Evolutionary conservation across 768 basidiomycete genomes (phyloP), one percentile per base, ranked within the genome.

Genomic region (Kondoa subrosea): DNA sequence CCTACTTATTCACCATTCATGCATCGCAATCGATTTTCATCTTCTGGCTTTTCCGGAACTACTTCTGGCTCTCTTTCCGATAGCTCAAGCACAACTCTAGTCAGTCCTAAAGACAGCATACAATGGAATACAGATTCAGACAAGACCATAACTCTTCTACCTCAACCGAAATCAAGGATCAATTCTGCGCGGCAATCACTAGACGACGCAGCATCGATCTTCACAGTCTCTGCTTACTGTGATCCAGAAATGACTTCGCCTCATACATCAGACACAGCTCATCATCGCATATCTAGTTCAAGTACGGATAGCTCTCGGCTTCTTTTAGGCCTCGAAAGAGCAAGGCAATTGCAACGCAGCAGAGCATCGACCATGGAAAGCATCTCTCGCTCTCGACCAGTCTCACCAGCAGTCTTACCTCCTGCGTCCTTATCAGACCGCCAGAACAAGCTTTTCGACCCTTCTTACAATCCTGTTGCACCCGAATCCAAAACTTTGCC

Each of bases 141-240:
- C 12, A 50, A 50, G 40, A 50, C 40, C 40, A 50, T 50, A n/a
- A n/a, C n/a, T 21, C 21, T 50, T 8, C 40, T 21, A 21, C 12
- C 40, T 50, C 40, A 50, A 50, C 12, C 8, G 8, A 8, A 8
- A 8, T 50, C 21, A 8, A 50, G 8, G 12, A 21, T 50, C 40
- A 50, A 50, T 8, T 50, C 40, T 8, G 40, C 8, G 21, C 8
- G 40, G 40, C 40, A 8, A 50, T 50, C 40, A 21, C 40, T 50
- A 8, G 61, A 63, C 30, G 61, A 63, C n/a, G 30, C 3, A 16
- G 61, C 27, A 3, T 63, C 61, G 8, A 33, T 63, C 16, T 63
- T 63, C 29, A 63, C 61, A 15, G 14, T 63, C 14, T 63, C 61
- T 27, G 61, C 61, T n/a, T 63, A 63, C 61, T 27, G 27, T 32